These are phyloP conservation scores for Megacollybia marginata DNA, from an alignment of 768 basidiomycete genomes.

Conservation along the genomic window DNA sequence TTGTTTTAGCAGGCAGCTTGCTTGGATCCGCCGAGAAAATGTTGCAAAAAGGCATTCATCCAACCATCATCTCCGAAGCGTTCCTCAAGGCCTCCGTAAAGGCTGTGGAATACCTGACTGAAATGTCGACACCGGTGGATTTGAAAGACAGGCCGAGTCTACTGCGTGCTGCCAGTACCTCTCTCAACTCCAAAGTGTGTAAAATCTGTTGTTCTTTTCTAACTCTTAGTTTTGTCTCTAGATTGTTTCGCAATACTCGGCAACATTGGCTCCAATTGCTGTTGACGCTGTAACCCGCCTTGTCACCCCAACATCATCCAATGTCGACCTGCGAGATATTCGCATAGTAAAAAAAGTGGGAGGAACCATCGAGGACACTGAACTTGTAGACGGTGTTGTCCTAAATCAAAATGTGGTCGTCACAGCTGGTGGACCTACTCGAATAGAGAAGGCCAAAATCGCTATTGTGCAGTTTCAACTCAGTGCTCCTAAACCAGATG, in stretches of 20 bases:
- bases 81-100: conserved; percentile 91
- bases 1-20: conserved; percentile 90
- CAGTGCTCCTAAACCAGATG: conserved; percentile 95
- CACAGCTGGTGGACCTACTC: conserved; percentile 85
- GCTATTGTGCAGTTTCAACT: conserved; percentile 98
- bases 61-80: conserved; percentile 92
- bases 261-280: conserved; percentile 96
- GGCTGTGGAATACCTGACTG: conserved; percentile 88
- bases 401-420: conserved; percentile 91
- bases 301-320: conserved; percentile 80
- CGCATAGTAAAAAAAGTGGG: conserved; percentile 97
- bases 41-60: conserved; percentile 94
- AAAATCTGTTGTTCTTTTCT: not conserved
- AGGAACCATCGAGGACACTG: conserved; percentile 98
- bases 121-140: conserved; percentile 89
- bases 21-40: conserved; percentile 95
- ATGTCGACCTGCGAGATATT: conserved; percentile 94
- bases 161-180: conserved; percentile 89
- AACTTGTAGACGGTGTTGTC: conserved; percentile 94
- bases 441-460: conserved; percentile 98
- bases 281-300: conserved; percentile 94
- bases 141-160: conserved; percentile 80
- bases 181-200: conserved; percentile 88
- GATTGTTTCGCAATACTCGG: conserved; percentile 99
- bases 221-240: conserved; percentile 21